phyloP scores from a whole-genome alignment of 2,329 filamentous ascomycete species.

The Sporothrix euskadiensis region DNA sequence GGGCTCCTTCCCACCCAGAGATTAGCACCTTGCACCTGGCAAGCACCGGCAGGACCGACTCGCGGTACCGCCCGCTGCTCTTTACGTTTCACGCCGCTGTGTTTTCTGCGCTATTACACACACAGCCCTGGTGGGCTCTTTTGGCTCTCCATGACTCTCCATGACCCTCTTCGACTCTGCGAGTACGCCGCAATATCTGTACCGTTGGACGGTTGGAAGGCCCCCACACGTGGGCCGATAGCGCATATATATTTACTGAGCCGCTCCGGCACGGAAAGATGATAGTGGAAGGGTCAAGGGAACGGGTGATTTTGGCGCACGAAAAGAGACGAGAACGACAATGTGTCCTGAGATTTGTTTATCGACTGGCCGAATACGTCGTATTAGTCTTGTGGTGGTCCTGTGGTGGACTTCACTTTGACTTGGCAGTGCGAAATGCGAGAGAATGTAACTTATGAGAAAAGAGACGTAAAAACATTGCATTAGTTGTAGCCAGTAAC shows the following conservation, averaged over 20 bases:
- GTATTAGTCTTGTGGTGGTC: background rate
- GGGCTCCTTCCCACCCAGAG: background rate
- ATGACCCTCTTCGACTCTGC: too few relatives aligned
- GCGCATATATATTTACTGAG: background rate
- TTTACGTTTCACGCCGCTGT: background rate
- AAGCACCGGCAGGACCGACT: background rate
- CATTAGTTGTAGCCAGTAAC: background rate
- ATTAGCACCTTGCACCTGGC: background rate
- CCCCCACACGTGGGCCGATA: slow-evolving; percentile 12
- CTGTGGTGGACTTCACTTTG: background rate
- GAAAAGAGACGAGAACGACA: background rate
- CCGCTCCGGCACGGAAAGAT: slow-evolving; percentile 5
- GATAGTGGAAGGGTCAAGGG: background rate
- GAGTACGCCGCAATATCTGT: background rate
- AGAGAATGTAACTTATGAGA: background rate
- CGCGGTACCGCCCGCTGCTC: slow-evolving; percentile 16
- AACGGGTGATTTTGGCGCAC: background rate
- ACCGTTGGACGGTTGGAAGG: background rate
- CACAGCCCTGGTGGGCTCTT: background rate
- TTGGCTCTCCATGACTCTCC: background rate
- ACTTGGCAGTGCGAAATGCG: background rate
- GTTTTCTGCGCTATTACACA: slow-evolving; percentile 14
- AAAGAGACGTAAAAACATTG: background rate
- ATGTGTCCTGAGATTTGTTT: background rate
- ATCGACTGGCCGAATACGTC: background rate